A percentile compares a stretch with the other conserved stretches of the same genome.
phyloP scores from a whole-genome alignment of 257 asterid genomes.

The Catharanthus roseus region DNA sequence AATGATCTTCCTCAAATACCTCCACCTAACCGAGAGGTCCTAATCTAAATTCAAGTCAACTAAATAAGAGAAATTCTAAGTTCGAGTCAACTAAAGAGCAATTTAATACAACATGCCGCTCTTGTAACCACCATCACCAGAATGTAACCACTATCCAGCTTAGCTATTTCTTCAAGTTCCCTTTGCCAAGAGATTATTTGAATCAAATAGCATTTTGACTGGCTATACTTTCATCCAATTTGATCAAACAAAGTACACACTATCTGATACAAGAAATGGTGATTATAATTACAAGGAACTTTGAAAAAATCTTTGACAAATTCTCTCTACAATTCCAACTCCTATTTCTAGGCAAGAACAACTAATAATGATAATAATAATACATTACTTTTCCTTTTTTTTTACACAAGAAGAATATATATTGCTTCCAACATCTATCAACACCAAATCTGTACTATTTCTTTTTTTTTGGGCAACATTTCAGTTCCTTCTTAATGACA shows the following conservation, averaged over 20 bases:
- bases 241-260: background rate
- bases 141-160: background rate
- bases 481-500: background rate
- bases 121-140: too few relatives aligned
- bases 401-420: slow-evolving; percentile 42
- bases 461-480: too few relatives aligned
- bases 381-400: slow-evolving; percentile 27
- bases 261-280: background rate
- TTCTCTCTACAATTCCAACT: slow-evolving; percentile 14
- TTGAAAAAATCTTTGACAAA: background rate
- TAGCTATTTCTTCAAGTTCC: background rate
- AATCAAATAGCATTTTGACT: background rate
- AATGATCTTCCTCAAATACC: too few relatives aligned
- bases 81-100: too few relatives aligned
- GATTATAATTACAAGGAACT: slow-evolving; percentile 2
- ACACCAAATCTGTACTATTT: slow-evolving; percentile 25
- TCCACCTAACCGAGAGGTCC: too few relatives aligned
- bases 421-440: slow-evolving; percentile 39
- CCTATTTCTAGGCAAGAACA: slow-evolving; percentile 21
- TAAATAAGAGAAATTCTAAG: too few relatives aligned
- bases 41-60: too few relatives aligned
- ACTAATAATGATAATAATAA: slow-evolving; percentile 15
- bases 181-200: background rate
- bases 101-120: too few relatives aligned
- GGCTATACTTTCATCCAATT: background rate